Evolutionary conservation across 148 eudicot species (phyloP).

Genomic region (Spergularia bocconei): DNA sequence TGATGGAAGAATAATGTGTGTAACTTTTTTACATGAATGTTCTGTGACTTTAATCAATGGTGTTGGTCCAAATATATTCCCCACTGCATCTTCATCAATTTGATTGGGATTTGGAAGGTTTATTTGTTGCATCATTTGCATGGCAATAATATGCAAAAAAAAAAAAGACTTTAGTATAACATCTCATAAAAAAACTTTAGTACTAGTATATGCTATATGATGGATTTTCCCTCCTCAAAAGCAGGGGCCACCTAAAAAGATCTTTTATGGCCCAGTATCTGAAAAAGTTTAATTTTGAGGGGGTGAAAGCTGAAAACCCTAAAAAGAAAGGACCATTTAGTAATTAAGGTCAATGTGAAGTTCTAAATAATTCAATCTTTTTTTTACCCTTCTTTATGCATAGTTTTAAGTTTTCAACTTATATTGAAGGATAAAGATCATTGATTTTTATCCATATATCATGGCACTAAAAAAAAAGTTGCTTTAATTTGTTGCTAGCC

Average conservation of each 20-base stretch:
- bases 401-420: too few relatives aligned
- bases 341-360: conserved; percentile 16
- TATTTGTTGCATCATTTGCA: conserved; percentile 14
- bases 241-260: conserved; percentile 25
- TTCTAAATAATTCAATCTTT: background rate
- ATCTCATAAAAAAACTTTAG: conserved; percentile 6
- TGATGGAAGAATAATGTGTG: conserved; percentile 21
- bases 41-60: conserved; percentile 28
- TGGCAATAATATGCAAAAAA: conserved; percentile 26
- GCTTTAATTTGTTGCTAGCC: conserved; percentile 22
- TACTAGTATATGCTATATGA: conserved; percentile 31
- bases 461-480: conserved; percentile 28
- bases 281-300: conserved; percentile 7
- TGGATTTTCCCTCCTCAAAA: conserved; percentile 27
- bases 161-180: background rate
- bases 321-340: conserved; percentile 18
- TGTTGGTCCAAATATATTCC: conserved; percentile 29
- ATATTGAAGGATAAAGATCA: conserved; percentile 17
- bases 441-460: conserved; percentile 28
- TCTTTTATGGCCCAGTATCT: conserved; percentile 33
- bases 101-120: conserved; percentile 24
- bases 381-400: conserved; percentile 9
- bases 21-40: conserved; percentile 17
- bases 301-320: conserved; percentile 29
- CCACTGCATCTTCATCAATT: conserved; percentile 15